Conservation (phyloP, 495 filamentous ascomycete species). For the Trichocladium uniseriatum region DNA sequence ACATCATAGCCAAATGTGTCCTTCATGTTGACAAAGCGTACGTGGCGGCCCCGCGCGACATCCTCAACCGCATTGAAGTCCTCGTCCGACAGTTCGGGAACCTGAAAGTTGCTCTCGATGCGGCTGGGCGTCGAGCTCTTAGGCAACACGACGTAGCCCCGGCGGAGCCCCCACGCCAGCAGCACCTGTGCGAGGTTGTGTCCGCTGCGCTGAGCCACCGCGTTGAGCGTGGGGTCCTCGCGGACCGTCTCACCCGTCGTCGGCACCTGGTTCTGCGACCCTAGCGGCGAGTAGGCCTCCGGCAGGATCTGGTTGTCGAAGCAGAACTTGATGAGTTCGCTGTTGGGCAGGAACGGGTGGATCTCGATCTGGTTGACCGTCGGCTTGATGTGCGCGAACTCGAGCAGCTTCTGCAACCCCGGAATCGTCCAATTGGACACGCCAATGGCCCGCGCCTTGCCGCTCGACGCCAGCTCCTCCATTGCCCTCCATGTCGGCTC, state of each 20-base stretch:
- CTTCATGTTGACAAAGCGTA: conserved; percentile 75
- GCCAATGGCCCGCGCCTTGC: conserved; percentile 37
- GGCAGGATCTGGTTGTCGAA: conserved; percentile 53
- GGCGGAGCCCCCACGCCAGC: conserved; percentile 35
- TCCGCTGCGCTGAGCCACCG: conserved; percentile 32
- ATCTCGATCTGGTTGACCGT: conserved; percentile 44
- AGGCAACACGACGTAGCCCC: conserved; percentile 38
- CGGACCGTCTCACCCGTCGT: conserved; percentile 38
- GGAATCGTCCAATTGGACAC: conserved; percentile 42
- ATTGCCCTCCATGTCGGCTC: conserved; percentile 47
- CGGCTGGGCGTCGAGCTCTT: conserved; percentile 58
- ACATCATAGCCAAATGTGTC: conserved; percentile 49
- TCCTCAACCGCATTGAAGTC: conserved; percentile 35
- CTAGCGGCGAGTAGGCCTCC: conserved; percentile 56
- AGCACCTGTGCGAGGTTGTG: conserved; percentile 40
- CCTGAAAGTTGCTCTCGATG: conserved; percentile 46
- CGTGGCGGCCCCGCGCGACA: conserved; percentile 42
- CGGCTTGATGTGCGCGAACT: conserved; percentile 35
- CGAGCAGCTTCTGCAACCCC: conserved; percentile 34
- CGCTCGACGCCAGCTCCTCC: conserved; percentile 35
- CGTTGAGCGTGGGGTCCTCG: conserved; percentile 31
- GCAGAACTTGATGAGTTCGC: conserved; percentile 47
- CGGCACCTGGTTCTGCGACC: conserved; percentile 51
- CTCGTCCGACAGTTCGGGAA: conserved; percentile 33
- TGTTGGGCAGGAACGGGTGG: conserved; percentile 43